Conservation (phyloP, 75 land plant genomes). For the Isoetes taiwanensis region DNA sequence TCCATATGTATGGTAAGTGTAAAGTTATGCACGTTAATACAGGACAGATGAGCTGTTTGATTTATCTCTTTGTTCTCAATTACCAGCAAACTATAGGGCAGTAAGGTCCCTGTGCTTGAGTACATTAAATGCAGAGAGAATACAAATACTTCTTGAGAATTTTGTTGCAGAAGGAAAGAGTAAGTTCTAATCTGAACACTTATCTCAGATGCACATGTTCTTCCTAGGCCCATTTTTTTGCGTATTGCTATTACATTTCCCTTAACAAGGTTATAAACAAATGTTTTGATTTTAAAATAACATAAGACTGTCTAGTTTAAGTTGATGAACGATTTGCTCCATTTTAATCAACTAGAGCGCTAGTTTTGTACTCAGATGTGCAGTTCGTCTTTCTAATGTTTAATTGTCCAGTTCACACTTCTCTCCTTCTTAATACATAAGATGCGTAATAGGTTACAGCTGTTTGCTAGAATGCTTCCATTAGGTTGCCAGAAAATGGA, state of each 20-base stretch:
- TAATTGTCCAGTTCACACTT: too few relatives aligned
- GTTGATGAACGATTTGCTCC: background rate
- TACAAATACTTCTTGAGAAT: slow-evolving; percentile 45
- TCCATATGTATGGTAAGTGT: slow-evolving; percentile 92
- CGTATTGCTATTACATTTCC: background rate
- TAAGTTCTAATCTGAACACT: slow-evolving; percentile 9
- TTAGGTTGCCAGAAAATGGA: background rate
- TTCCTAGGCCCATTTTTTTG: background rate
- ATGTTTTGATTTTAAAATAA: background rate
- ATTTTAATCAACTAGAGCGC: background rate
- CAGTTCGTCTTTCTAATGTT: too few relatives aligned
- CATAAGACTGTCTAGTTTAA: background rate
- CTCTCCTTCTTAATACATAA: background rate
- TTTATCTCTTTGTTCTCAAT: background rate
- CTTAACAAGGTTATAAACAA: background rate
- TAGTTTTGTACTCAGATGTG: too few relatives aligned
- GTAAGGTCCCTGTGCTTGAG: slow-evolving; percentile 63
- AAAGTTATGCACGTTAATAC: background rate
- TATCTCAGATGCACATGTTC: background rate
- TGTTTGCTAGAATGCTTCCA: background rate
- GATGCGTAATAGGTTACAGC: background rate
- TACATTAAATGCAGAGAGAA: slow-evolving; percentile 66
- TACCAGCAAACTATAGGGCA: slow-evolving; percentile 87
- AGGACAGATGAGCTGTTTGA: background rate
- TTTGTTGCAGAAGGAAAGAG: slow-evolving; percentile 56